Conservation (phyloP, 495 filamentous ascomycete genomes). For the Daldinia grandis region DNA sequence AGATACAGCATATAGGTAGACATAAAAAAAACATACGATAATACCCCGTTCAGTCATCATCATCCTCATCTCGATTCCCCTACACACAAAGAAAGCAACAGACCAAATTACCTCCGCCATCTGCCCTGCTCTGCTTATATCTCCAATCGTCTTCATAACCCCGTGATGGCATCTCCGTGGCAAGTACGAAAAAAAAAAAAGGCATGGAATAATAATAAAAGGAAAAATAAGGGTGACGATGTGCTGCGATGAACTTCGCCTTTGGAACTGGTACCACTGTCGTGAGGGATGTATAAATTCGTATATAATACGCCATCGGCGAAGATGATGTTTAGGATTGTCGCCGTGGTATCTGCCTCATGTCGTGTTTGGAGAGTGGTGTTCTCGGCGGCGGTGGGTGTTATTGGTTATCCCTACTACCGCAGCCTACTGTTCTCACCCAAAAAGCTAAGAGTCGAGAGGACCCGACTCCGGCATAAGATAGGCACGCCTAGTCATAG, state of each 20-base stretch:
- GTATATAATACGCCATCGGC: not conserved
- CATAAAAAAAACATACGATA: slow-evolving; percentile 2
- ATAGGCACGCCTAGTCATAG: not conserved
- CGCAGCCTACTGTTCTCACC: not conserved
- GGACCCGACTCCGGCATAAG: not conserved
- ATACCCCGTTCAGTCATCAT: slow-evolving; percentile 14
- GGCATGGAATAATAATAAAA: not conserved
- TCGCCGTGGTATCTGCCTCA: slow-evolving; percentile 1
- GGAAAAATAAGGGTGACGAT: not conserved
- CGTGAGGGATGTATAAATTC: not conserved
- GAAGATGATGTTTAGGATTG: not conserved
- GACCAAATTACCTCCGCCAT: slow-evolving; percentile 26
- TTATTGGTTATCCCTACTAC: not conserved
- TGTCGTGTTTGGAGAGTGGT: not conserved
- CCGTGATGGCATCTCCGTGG: slow-evolving; percentile 38
- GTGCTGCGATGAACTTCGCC: not conserved
- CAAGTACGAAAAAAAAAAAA: slow-evolving; percentile 14
- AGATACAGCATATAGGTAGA: slow-evolving; percentile 21
- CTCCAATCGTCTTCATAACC: slow-evolving; percentile 24
- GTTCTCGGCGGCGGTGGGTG: not conserved
- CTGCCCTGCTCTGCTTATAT: slow-evolving; percentile 22
- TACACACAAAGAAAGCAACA: slow-evolving; percentile 8
- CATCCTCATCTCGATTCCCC: not conserved
- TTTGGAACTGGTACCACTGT: not conserved
- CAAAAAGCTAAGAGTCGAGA: not conserved